Evolutionary conservation across 2,329 filamentous ascomycete genomes (phyloP), one percentile per base, ranked within the genome.

Genomic region (Fusarium sterilihyphosum): DNA sequence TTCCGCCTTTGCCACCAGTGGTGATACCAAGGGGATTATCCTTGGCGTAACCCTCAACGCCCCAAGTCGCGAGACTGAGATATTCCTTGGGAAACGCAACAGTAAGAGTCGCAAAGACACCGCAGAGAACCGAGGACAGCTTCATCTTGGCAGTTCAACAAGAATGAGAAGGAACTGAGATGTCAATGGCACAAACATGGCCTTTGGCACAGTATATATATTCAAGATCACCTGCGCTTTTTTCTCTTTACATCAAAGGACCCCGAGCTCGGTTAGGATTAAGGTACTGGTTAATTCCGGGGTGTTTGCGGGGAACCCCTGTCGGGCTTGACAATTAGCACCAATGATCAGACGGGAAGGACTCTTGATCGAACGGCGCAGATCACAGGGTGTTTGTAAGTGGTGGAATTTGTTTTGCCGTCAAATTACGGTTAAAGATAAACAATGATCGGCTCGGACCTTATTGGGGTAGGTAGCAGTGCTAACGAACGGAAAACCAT

Each of bases 1-100:
- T 85, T 54, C 82, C 90, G 10, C 86, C 83, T 40, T 79, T 76
- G 18, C 84, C 84, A 11, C 84, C 83, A 0, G 82, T 85, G 6
- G 84, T 85, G 8, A 71, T 61, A 7, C 82, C 83, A 37, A 84
- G 73, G 1, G 83, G 82, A 62, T 84, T 84, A 46, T 82, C 74
- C 38, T 79, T 80, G 1, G 81, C 81, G 35, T 80, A 79, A 4
- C 76, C 76, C 29, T 78, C 76, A 16, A 78, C 60, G 3, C 71
- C 76, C 76, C 75, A 78, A 26, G 76, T 73, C 8, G 75, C 76
- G 5, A 78, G 29, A 29, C 69, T 74, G 35, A 68, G 70, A 6
- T 77, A 77, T 11, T 72, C 67, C 9, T 62, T 61, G 24, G 74
- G 73, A 29, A 77, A 74, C 3, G 74, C 74, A 16, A 64, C 44